Percentiles rank a stretch among this genome's conserved stretches.
phyloP scores from a whole-genome alignment of 108 stramenopile genomes.

The Skeletonema menzelii region DNA sequence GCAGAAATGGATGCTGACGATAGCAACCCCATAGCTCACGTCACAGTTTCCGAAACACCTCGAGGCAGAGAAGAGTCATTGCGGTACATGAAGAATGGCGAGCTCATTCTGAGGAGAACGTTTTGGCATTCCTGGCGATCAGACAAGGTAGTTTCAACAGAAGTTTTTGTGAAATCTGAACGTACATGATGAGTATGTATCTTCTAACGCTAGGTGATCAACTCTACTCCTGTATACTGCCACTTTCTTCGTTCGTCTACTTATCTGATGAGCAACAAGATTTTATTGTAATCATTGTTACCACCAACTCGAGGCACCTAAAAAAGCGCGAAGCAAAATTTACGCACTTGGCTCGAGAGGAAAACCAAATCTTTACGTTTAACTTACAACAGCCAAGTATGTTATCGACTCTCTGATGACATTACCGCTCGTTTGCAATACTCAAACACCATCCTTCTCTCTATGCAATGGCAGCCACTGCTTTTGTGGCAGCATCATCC shows the following conservation, averaged over 20 bases:
- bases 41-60: constrained; percentile 31
- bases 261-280: not conserved
- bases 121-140: constrained; percentile 28
- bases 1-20: constrained; percentile 42
- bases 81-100: constrained; percentile 45
- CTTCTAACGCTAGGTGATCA: too few relatives aligned
- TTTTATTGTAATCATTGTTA: not conserved
- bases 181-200: not conserved
- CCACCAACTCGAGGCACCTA: not conserved
- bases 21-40: constrained; percentile 28
- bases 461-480: constrained; percentile 56
- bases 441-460: not conserved
- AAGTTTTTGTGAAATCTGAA: constrained; percentile 32
- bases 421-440: not conserved
- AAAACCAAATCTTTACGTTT: not conserved
- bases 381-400: not conserved
- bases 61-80: constrained; percentile 44
- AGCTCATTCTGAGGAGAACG: constrained; percentile 40
- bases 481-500: constrained; percentile 92
- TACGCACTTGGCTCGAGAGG: not conserved
- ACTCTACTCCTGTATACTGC: too few relatives aligned
- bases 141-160: constrained; percentile 43
- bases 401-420: not conserved
- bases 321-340: not conserved
- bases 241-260: not conserved